Base-by-base conservation (phyloP, 768 basidiomycete genomes). In the Megacollybia marginata region DNA sequence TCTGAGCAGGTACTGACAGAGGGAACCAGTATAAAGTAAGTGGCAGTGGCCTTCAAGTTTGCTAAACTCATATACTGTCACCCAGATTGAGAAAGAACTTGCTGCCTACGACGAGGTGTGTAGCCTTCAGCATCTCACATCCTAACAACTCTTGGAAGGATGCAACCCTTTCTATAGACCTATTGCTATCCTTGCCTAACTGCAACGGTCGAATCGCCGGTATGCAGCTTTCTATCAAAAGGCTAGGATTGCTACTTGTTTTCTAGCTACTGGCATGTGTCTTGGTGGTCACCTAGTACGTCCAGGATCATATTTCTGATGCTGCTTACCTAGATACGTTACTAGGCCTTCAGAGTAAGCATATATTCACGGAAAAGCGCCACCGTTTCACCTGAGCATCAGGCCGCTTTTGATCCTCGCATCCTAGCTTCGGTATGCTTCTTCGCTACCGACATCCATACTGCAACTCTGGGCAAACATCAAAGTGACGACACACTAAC, bases 381-480 rank as follows among this genome's bases (percentile, higher is more conserved):
- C 5, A n/a, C n/a, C n/a, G 20, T 45, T 33, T 9, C 47, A n/a
- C 34, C 18, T 33, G 42, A 42, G 28, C 38, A 15, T 5, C 51
- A 94, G 90, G 90, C 90, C 45, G 89, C 92, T 0, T 93, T 97
- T 61, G 88, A 98, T 62, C 70, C 76, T 5, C 81, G 94, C 33
- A 78, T 96, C 19, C 72, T 90, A 3, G 73, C 94, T 1, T 76
- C 89, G 0, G 88, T 95, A 38, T 96, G 93, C 68, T 97, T 90
- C 71, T 98, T 97, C 60, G 92, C 88, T 2, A 98, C 95, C 13
- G 93, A 95, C 62, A 82, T 98, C 43, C 95, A 98, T 65, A 74
- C 74, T 44, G 89, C 89, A 1, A 82, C 90, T 0, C 81, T 97
- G 18, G 93, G 94, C 5, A 85, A 83, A 60, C 87, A 89, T 7